These are phyloP conservation scores for Ganoderma meredithae DNA, from an alignment of 1,284 basidiomycete genomes.

Conservation along the genomic window DNA sequence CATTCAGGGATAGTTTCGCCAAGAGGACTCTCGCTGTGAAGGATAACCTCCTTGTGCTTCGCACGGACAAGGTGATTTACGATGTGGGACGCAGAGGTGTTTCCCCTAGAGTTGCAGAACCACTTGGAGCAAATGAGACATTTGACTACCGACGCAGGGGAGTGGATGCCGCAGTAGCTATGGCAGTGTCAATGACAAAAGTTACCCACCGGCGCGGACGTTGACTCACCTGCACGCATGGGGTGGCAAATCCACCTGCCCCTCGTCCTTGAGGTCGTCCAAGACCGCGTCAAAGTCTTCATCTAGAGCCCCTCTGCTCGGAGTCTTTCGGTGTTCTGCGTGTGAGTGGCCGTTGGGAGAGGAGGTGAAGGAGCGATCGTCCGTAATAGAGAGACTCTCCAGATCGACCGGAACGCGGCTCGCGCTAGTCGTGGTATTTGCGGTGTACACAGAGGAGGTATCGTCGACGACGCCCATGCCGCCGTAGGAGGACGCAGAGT, in stretches of 20 bases:
- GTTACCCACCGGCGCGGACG: conserved; percentile 14
- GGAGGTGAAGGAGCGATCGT: conserved; percentile 53
- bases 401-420: conserved; percentile 62
- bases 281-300: conserved; percentile 88
- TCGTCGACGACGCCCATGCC: conserved; percentile 82
- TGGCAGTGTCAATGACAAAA: conserved; percentile 16
- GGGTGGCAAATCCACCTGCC: conserved; percentile 82
- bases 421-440: conserved; percentile 55
- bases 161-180: conserved; percentile 99
- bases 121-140: conserved; percentile 97
- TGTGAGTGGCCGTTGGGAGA: conserved; percentile 48
- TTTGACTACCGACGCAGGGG: conserved; percentile 96
- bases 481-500: conserved; percentile 80
- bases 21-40: conserved; percentile 94
- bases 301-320: conserved; percentile 57
- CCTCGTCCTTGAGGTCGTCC: conserved; percentile 89
- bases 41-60: conserved; percentile 98
- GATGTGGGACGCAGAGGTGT: conserved; percentile 98
- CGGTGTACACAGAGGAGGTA: conserved; percentile 85
- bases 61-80: conserved; percentile 99
- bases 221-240: conserved; percentile 91
- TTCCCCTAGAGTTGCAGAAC: conserved; percentile 99
- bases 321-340: conserved; percentile 42
- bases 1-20: conserved; percentile 98
- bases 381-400: conserved; percentile 69